Evolutionary conservation across 2,329 filamentous ascomycete genomes (phyloP), one percentile per base, ranked within the genome.

Genomic region (Ophiostoma quercus): DNA sequence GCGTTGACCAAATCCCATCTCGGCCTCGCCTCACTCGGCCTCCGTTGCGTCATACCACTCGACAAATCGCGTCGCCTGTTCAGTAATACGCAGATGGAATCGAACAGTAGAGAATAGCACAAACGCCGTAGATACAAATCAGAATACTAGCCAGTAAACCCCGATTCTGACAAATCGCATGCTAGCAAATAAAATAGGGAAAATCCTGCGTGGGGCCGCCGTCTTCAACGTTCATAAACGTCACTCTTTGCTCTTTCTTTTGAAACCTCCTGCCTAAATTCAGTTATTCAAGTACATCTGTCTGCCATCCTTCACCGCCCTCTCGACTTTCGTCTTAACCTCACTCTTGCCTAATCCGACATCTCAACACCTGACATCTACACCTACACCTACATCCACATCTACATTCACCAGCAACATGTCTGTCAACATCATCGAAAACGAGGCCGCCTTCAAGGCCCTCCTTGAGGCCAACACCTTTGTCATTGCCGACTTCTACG

Each of bases 401-500:
- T 34, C 34, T 34, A 34, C 34, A 34, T 34, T 3, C 8, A 16
- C 25, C 16, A 12, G 1, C 57, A 51, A 8, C 57, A 62, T 73
- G 73, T 47, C 71, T 16, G 73, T 77, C 74, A 74, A 78, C 71
- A 78, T 82, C 74, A 79, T 85, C 76, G 78, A 75, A 70, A 77
- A 79, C 67, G 78, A 79, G 73, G 75, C 79, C 67, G 79, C 86
- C 74, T 85, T 87, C 74, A 77, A 84, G 72, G 74, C 78, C 51
- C 83, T 87, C 72, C 75, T 86, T 74, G 74, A 78, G 19, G 77
- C 77, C 11, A 84, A 80, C 66, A 82, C 80, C 66, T 84, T 83
- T 78, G 84, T 87, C 73, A 81, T 83, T 71, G 78, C 85, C 73
- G 85, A 88, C 76, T 87, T 87, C 79, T 84, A 80, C 78, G 85